Evolutionary conservation across 2,329 filamentous ascomycete species (phyloP), one percentile per base, ranked within the genome.

Genomic region (Calonectria pseudoturangicola): DNA sequence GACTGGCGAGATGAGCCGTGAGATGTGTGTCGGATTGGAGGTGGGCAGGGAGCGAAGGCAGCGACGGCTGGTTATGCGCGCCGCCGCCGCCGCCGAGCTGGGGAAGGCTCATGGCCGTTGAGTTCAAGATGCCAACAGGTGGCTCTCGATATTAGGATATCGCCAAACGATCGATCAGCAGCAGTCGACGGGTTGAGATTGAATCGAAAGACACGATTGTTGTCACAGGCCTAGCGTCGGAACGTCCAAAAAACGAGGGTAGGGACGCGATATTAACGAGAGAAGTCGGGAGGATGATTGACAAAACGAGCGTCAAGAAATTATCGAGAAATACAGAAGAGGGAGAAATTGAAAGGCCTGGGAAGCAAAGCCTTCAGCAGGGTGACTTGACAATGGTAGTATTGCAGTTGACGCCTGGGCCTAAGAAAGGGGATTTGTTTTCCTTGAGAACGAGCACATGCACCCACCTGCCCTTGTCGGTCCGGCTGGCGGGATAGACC

Each of bases 21-120:
- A 96, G 87, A 81, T 95, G 93, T 56, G 93, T 94, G 80, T 95
- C 93, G 78, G 92, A 92, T 85, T 95, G 93, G 65, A 93, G 89
- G 87, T 95, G 97, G 74, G 94, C 92, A 60, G 97, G 96, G 77
- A 99, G 88, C 74, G 95, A 93, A 27, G 96, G 95, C 80, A 99
- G 88, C 73, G 96, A 98, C 71, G 95, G 91, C 86, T 98, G 95
- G 75, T 89, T 95, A 87, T 93, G 95, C 86, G 91, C 89, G 73
- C 91, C 91, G 83, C 89, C 90, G 82, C 82, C 83, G 81, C 86
- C 83, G 73, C 86, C 86, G 74, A 87, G 80, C 54, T 87, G 84
- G 72, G 89, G 88, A 73, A 91, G 85, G 81, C 89, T 91, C 84
- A 89, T 87, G 82, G 91, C 88, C 91, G 93, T 93, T 83, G 79